Percentiles rank a stretch among this genome's conserved stretches.
Conservation (phyloP, 371 early-diverging fungal genomes). For the Blakeslea trispora region DNA sequence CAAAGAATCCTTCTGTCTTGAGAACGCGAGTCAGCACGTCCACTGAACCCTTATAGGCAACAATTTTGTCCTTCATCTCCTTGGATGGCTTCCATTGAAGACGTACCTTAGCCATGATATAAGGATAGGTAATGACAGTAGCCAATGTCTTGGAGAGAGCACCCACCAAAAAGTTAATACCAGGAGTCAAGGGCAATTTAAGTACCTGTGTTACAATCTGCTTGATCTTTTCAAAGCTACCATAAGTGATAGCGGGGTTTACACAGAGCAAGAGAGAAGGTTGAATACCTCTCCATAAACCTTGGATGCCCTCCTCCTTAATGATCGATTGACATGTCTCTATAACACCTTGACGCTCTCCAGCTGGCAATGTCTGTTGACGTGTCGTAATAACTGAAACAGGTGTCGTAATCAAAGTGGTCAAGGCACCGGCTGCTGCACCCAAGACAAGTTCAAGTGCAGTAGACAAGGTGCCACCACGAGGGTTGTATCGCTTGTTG, state of each 20-base stretch:
- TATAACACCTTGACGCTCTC: conserved; percentile 56
- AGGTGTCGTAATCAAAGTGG: conserved; percentile 90
- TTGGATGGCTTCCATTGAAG: conserved; percentile 93
- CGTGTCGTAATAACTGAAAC: conserved; percentile 87
- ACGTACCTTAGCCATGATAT: conserved; percentile 97
- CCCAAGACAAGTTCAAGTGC: conserved; percentile 86
- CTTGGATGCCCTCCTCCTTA: conserved; percentile 79
- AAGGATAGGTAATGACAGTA: conserved; percentile 87
- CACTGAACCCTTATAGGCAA: conserved; percentile 76
- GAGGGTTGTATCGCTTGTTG: conserved; percentile 40
- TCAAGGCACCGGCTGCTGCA: conserved; percentile 88
- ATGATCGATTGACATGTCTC: conserved; percentile 74
- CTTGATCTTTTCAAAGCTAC: conserved; percentile 92
- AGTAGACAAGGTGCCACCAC: conserved; percentile 52
- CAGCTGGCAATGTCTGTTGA: conserved; percentile 67
- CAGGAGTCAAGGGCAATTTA: conserved; percentile 61
- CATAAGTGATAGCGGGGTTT: conserved; percentile 98
- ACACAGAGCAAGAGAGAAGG: conserved; percentile 90
- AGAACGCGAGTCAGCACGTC: conserved; percentile 87
- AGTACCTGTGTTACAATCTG: conserved; percentile 49
- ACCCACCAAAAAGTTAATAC: conserved; percentile 85
- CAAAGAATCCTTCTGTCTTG: conserved; percentile 79
- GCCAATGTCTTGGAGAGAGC: conserved; percentile 93
- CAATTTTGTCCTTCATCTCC: conserved; percentile 48
- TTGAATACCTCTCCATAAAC: conserved; percentile 87